Conservation (phyloP, 2,329 filamentous ascomycete species). For the Sodiomyces alkalinus region DNA sequence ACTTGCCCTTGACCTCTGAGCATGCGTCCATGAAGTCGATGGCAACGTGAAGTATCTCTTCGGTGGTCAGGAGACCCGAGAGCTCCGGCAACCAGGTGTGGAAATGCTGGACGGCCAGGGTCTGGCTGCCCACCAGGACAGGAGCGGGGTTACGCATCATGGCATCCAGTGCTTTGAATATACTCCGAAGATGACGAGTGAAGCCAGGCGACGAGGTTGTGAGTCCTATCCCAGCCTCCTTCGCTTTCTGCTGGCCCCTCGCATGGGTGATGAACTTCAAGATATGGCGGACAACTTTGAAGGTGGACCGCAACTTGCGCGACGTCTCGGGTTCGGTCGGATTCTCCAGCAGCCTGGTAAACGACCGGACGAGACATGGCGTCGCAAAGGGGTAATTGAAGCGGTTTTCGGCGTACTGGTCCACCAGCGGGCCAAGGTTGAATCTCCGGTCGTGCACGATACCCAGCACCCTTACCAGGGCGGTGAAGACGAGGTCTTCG, state of each 20-base stretch:
- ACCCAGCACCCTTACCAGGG: constrained; percentile 74
- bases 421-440: constrained; percentile 78
- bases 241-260: constrained; percentile 70
- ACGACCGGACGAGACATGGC: constrained; percentile 73
- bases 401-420: constrained; percentile 73
- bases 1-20: constrained; percentile 71
- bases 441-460: constrained; percentile 93
- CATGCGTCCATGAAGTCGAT: constrained; percentile 92
- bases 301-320: constrained; percentile 72
- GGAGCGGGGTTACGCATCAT: constrained; percentile 83
- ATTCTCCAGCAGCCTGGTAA: constrained; percentile 67
- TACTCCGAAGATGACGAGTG: constrained; percentile 65
- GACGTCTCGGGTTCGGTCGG: constrained; percentile 73
- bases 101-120: constrained; percentile 87
- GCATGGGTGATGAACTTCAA: constrained; percentile 91
- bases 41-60: constrained; percentile 81
- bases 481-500: constrained; percentile 84
- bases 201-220: constrained; percentile 60
- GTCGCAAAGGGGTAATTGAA: constrained; percentile 93
- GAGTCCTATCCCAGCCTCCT: constrained; percentile 76
- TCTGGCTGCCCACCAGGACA: constrained; percentile 84
- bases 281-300: constrained; percentile 88
- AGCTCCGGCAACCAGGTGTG: constrained; percentile 96
- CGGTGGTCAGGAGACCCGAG: constrained; percentile 54
- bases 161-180: constrained; percentile 79